Conservation (phyloP, 177 flowering plant species). For the Vitis hybrid region DNA sequence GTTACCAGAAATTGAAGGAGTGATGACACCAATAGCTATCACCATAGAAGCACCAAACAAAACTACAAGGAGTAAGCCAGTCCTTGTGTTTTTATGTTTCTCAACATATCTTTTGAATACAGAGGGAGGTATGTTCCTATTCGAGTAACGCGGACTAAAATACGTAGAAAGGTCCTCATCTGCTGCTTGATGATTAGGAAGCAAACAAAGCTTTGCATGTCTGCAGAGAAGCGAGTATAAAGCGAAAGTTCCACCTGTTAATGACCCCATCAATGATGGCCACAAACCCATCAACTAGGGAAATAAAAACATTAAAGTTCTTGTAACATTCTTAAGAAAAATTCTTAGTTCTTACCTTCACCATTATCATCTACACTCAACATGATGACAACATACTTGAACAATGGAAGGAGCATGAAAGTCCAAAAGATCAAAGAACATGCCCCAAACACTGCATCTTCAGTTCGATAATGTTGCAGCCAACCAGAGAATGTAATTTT, state of each 20-base stretch:
- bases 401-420: conserved; percentile 56
- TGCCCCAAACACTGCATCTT: conserved; percentile 66
- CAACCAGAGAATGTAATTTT: conserved; percentile 52
- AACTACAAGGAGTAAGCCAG: conserved; percentile 47
- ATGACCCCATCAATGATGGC: conserved; percentile 6
- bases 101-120: conserved; percentile 43
- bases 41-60: conserved; percentile 60
- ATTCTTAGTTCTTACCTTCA: conserved; percentile 42
- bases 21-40: conserved; percentile 46
- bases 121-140: conserved; percentile 24
- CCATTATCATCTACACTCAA: conserved; percentile 69
- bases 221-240: conserved; percentile 65
- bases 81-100: conserved; percentile 46
- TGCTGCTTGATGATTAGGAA: conserved; percentile 65
- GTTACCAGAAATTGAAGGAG: conserved; percentile 69
- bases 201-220: conserved; percentile 55
- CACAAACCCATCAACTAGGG: not conserved
- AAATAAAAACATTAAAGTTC: not conserved
- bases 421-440: conserved; percentile 86
- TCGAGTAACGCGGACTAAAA: conserved; percentile 29
- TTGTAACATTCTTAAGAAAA: not conserved
- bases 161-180: conserved; percentile 72
- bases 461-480: conserved; percentile 36
- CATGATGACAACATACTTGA: conserved; percentile 64
- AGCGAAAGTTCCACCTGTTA: conserved; percentile 67